Base-by-base conservation (phyloP, 768 basidiomycete genomes). In the Cystobasidium tubakii region DNA sequence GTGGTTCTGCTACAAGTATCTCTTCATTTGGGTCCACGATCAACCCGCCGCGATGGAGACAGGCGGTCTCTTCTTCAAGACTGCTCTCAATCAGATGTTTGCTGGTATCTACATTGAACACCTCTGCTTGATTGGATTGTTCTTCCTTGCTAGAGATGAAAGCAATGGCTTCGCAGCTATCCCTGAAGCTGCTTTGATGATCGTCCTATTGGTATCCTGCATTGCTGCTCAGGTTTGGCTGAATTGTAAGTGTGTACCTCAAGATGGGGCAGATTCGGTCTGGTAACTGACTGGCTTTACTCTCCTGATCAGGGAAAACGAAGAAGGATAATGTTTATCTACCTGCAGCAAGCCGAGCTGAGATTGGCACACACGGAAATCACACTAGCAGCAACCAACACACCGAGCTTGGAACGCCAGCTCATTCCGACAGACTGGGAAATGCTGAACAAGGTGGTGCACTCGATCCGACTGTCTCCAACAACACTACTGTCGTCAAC, bases 21-120 rank as follows among this genome's bases (percentile, higher is more conserved):
- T 66, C 25, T 66, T 74, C 65, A 44, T 70, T 31, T 74, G 72
- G 66, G 78, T 77, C 34, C 60, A 73, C 64, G 77, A 79, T 74
- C 75, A 69, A 31, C 77, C 73, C n/a, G 62, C 75, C 0, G 72
- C 72, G 3, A 64, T 60, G 44, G 79, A 79, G 67, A 79, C 79
- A 1, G 94, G 95, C 44, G 95, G 95, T 0, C 80, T 90, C 63
- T 98, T 96, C 84, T 98, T 92, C 85, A 94, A 93, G 27, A 90
- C 88, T 81, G 95, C 96, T 4, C 86, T 98, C 31, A 88, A 90
- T 62, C 96, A 98, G 79, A 79, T 95, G 34, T 97, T 98, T 76
- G 91, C 93, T 27, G 95, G 94, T 1, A 78, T 98, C 80, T 99
- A 99, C 80, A 85, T 99, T 54, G 87, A 94, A 80, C 88, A 96